These are phyloP conservation scores for Coniochaeta ligniaria DNA, from an alignment of 2,329 filamentous ascomycete genomes.

Conservation along the genomic window DNA sequence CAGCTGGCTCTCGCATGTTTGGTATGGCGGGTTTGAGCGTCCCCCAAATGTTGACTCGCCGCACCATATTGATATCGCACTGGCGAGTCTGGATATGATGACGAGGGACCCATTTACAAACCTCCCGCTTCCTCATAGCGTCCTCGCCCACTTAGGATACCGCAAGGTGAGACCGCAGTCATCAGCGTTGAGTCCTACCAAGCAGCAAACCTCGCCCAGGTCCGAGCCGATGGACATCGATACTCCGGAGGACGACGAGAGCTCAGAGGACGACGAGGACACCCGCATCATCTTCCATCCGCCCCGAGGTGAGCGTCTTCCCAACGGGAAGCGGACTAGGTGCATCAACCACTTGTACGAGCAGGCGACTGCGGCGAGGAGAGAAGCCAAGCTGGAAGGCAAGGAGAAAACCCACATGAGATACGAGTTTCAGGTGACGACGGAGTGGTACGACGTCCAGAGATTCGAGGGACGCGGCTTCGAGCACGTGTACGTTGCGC, in stretches of 20 bases:
- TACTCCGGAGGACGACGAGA: background rate
- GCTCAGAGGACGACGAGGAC: conserved; percentile 15
- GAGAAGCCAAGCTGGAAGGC: conserved; percentile 7
- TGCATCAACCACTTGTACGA: conserved; percentile 39
- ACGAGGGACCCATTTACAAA: conserved; percentile 13
- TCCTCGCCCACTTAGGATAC: background rate
- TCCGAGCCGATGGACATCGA: conserved; percentile 12
- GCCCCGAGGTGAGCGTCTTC: conserved; percentile 22
- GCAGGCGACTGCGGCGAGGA: conserved; percentile 18
- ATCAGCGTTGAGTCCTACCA: background rate
- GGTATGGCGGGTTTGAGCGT: conserved; percentile 32
- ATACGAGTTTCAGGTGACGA: conserved; percentile 38
- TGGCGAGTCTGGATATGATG: conserved; percentile 27
- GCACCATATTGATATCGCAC: conserved; percentile 34
- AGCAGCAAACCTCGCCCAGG: background rate
- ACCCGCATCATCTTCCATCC: conserved; percentile 39
- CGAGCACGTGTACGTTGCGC: conserved; percentile 38
- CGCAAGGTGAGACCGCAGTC: background rate
- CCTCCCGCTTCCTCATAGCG: background rate
- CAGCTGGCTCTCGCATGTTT: conserved; percentile 32
- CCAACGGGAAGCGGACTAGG: conserved; percentile 13
- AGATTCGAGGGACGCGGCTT: conserved; percentile 37
- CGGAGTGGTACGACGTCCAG: conserved; percentile 44
- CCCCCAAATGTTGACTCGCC: conserved; percentile 11
- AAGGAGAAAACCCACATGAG: conserved; percentile 17